Percentiles rank a stretch among this genome's conserved stretches.
phyloP scores from a whole-genome alignment of 768 basidiomycete genomes.

The Fistulinella prunicolor region DNA sequence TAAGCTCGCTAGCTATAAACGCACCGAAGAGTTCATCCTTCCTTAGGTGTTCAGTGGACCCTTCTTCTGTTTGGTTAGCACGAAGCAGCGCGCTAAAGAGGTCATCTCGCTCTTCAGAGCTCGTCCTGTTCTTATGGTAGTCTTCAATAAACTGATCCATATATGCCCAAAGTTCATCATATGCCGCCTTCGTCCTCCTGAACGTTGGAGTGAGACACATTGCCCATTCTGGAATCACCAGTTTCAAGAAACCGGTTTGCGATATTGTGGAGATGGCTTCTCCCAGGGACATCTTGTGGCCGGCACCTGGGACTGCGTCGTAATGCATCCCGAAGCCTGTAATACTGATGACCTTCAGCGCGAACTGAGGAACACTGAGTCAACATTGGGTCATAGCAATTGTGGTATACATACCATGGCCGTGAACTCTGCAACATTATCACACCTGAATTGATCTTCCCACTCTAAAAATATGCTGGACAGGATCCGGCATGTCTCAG shows the following conservation, averaged over 20 bases:
- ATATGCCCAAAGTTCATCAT: not conserved
- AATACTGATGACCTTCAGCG: not conserved
- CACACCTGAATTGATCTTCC: not conserved
- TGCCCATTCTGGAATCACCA: not conserved
- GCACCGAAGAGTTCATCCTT: not conserved
- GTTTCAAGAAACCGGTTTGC: not conserved
- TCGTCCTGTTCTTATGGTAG: not conserved
- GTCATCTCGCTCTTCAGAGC: not conserved
- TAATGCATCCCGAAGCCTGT: not conserved
- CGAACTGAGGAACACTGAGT: not conserved
- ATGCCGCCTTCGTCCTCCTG: not conserved
- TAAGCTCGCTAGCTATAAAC: not conserved
- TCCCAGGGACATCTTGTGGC: not conserved
- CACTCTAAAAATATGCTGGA: not conserved
- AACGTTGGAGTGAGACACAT: not conserved
- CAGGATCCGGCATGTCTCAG: not conserved
- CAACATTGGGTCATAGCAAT: not conserved
- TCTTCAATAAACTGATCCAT: not conserved
- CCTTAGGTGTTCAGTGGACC: not conserved
- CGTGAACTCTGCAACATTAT: not conserved
- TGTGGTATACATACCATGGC: not conserved
- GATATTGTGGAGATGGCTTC: not conserved
- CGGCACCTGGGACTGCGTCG: not conserved
- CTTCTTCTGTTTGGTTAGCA: not conserved
- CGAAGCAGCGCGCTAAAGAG: not conserved